Evolutionary conservation across 306 rosid species (phyloP).

Genomic region (Dalbergia cultrata): DNA sequence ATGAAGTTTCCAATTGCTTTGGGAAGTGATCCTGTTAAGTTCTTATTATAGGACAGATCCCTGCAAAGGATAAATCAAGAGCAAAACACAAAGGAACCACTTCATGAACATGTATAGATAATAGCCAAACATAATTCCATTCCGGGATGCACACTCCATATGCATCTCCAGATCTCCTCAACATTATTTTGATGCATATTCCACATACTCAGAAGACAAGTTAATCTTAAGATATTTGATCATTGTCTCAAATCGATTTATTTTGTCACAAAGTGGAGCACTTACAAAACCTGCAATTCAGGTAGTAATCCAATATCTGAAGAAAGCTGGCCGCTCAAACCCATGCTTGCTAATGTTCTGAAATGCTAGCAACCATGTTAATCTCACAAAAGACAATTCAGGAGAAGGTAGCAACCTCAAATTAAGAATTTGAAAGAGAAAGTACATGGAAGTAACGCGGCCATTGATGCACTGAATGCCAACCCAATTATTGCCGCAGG

Average conservation of each 20-base stretch:
- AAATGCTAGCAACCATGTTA: conserved; percentile 31
- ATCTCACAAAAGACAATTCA: conserved; percentile 25
- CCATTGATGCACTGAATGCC: conserved; percentile 52
- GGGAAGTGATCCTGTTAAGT: conserved; percentile 61
- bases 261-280: conserved; percentile 30
- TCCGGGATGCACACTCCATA: conserved; percentile 8
- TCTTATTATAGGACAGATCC: conserved; percentile 71
- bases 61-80: conserved; percentile 50
- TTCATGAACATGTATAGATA: neutral
- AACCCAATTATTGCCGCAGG: conserved; percentile 54
- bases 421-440: conserved; percentile 25
- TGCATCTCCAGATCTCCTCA: neutral
- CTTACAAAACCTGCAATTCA: conserved; percentile 62
- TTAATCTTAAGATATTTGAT: neutral
- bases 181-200: conserved; percentile 2
- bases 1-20: conserved; percentile 57
- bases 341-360: conserved; percentile 62
- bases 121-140: conserved; percentile 11
- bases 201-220: conserved; percentile 14
- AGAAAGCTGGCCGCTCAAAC: conserved; percentile 62
- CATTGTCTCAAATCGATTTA: conserved; percentile 24
- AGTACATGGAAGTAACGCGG: conserved; percentile 55
- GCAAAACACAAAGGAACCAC: conserved; percentile 17
- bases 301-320: conserved; percentile 59
- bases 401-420: conserved; percentile 35